Evolutionary conservation across 805 yeast genomes (phyloP), one percentile per base, ranked within the genome.

Genomic region (Lachancea kluyveri): DNA sequence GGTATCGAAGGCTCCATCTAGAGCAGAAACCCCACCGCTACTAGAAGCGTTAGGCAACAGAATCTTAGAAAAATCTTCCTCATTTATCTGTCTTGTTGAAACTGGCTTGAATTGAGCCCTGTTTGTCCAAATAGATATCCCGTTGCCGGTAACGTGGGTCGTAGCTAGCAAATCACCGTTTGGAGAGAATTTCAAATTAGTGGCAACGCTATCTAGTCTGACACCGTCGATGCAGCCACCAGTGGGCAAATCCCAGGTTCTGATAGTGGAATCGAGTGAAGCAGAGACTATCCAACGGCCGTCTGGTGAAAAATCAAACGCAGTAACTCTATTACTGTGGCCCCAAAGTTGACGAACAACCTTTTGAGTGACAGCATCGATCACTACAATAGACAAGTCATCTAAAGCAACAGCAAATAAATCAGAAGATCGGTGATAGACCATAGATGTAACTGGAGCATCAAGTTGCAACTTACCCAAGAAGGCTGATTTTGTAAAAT

Each of bases 231-330:
- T 86, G 58, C 97, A 90, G 1, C 88, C 85, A 29, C 98, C 97
- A 1, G 96, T 82, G 24, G 97, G 97, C 38, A 92, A 70, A 57
- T 92, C 97, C 97, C 97, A 92, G 1, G 96, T 86, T 50, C 98
- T 74, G 29, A 92, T 67, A 0, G 97, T 87, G 2, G 84, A 70
- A 54, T 92, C 99, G 39, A 87, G 65, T 1, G 87, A 71, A 1
- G 84, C 77, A 15, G 92, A 76, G 6, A 92, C 77, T 21, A 92
- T 63, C 96, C 97, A 92, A 55, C 96, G 76, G 21, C 96, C 97
- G 55, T 88, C 90, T 4, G 95, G 94, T 3, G 94, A 79, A 52
- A 92, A 90, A 54, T 85, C 96, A 54, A 90, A 58, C 1, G 84
- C 70, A 0, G 96, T 87, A 42, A 92, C 77, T 49, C 95, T 70